A percentile compares a stretch with the other conserved stretches of the same genome.
Conservation (phyloP, 768 basidiomycete species). For the Dioszegia aurantiaca region DNA sequence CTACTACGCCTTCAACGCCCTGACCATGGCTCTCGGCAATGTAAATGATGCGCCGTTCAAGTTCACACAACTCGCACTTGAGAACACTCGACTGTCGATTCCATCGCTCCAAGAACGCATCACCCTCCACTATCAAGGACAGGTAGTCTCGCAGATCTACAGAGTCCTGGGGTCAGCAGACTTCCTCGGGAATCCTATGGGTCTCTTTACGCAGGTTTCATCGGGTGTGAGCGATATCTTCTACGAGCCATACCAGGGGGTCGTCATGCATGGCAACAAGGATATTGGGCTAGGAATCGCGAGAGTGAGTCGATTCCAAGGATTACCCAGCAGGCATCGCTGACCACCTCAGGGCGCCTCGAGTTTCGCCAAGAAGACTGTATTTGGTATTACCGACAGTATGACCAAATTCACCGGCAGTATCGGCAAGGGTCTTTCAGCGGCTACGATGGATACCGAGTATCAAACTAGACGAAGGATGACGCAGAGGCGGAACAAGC, state of each 20-base stretch:
- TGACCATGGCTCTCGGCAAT: slow-evolving; percentile 96
- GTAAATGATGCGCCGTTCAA: slow-evolving; percentile 92
- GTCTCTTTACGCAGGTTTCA: slow-evolving; percentile 95
- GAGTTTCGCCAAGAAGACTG: slow-evolving; percentile 97
- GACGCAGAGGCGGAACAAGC: slow-evolving; percentile 86
- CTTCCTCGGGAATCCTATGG: slow-evolving; percentile 75
- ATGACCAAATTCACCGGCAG: slow-evolving; percentile 98
- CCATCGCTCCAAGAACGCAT: slow-evolving; percentile 82
- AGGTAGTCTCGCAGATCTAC: slow-evolving; percentile 88
- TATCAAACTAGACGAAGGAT: slow-evolving; percentile 86
- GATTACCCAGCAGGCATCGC: slow-evolving; percentile 8
- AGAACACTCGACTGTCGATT: slow-evolving; percentile 83
- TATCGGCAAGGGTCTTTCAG: slow-evolving; percentile 93
- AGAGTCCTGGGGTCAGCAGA: slow-evolving; percentile 97
- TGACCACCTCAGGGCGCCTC: slow-evolving; percentile 72
- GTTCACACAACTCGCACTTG: slow-evolving; percentile 88
- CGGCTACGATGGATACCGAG: slow-evolving; percentile 93
- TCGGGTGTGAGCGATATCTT: slow-evolving; percentile 98
- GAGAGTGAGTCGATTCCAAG: slow-evolving; percentile 62
- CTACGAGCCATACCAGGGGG: slow-evolving; percentile 95
- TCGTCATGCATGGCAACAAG: slow-evolving; percentile 92
- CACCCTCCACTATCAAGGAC: slow-evolving; percentile 86
- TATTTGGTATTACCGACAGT: slow-evolving; percentile 92
- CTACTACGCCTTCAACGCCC: slow-evolving; percentile 85
- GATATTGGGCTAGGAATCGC: slow-evolving; percentile 92